These are phyloP conservation scores for Monilinia laxa DNA, from an alignment of 2,329 filamentous ascomycete genomes.

Conservation along the genomic window DNA sequence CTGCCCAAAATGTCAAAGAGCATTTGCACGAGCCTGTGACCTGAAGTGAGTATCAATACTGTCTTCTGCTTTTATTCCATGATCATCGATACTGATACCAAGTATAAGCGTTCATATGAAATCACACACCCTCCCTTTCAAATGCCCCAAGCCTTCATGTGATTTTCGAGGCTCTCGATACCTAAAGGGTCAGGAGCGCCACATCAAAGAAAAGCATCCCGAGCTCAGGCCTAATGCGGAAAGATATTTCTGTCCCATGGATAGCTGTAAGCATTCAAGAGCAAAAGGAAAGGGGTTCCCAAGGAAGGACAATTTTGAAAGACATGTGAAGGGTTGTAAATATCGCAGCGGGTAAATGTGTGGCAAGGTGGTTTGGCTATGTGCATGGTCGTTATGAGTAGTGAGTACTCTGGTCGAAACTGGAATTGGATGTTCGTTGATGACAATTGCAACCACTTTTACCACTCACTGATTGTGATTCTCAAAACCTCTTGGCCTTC, in stretches of 20 bases:
- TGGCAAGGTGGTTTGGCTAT: neutral
- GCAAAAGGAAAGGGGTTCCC: neutral
- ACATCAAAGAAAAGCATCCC: neutral
- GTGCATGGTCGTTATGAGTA: neutral
- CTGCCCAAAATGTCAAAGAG: conserved; percentile 1
- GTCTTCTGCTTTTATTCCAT: neutral
- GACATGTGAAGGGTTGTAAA: conserved; percentile 12
- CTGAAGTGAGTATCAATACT: conserved; percentile 15
- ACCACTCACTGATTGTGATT: neutral
- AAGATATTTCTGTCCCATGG: conserved; percentile 4
- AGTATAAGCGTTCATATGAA: conserved; percentile 11
- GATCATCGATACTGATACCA: neutral
- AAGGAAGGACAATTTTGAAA: conserved; percentile 10
- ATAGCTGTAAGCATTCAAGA: conserved; percentile 13
- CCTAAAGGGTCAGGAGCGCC: neutral
- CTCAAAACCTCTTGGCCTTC: too few relatives aligned
- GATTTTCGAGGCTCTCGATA: neutral
- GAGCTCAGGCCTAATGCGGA: neutral
- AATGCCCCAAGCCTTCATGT: neutral
- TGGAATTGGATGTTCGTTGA: conserved; percentile 8
- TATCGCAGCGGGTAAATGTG: neutral
- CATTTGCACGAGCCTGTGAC: neutral
- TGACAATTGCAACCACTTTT: neutral
- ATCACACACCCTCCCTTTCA: conserved; percentile 2
- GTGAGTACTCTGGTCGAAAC: neutral